phyloP scores from a whole-genome alignment of 192 early-diverging fungal species.

The Mortierella antarctica region DNA sequence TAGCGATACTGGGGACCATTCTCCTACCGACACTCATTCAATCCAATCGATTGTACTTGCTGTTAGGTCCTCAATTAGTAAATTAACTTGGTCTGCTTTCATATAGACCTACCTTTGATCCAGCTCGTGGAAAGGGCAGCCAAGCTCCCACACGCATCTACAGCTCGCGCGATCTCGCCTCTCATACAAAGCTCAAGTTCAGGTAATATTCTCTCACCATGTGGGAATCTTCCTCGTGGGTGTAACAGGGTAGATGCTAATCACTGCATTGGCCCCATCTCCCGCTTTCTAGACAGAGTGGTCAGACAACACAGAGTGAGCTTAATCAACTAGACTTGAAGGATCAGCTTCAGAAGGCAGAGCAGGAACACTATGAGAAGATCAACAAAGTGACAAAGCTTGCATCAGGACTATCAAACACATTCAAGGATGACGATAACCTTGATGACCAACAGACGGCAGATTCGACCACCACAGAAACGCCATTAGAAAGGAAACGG shows the following conservation, averaged over 20 bases:
- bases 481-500: slow-evolving; percentile 44
- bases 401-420: slow-evolving; percentile 27
- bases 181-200: slow-evolving; percentile 83
- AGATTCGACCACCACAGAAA: slow-evolving; percentile 2
- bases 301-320: slow-evolving; percentile 69
- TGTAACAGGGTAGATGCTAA: neutral
- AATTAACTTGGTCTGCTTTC: neutral
- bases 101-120: slow-evolving; percentile 79
- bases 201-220: slow-evolving; percentile 41
- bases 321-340: slow-evolving; percentile 71
- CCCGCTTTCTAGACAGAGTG: slow-evolving; percentile 61
- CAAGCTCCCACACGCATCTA: slow-evolving; percentile 72
- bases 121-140: slow-evolving; percentile 74
- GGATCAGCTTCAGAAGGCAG: slow-evolving; percentile 72
- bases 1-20: neutral
- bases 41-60: neutral
- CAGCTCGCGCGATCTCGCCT: slow-evolving; percentile 76
- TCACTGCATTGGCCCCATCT: neutral
- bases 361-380: slow-evolving; percentile 71
- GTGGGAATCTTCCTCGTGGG: neutral
- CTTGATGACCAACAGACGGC: slow-evolving; percentile 21
- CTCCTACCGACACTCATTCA: neutral
- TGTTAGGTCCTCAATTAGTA: neutral
- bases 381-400: slow-evolving; percentile 45
- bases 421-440: slow-evolving; percentile 50